Evolutionary conservation across 2,329 filamentous ascomycete genomes (phyloP).

Genomic region (Myriosclerotinia curreyana): DNA sequence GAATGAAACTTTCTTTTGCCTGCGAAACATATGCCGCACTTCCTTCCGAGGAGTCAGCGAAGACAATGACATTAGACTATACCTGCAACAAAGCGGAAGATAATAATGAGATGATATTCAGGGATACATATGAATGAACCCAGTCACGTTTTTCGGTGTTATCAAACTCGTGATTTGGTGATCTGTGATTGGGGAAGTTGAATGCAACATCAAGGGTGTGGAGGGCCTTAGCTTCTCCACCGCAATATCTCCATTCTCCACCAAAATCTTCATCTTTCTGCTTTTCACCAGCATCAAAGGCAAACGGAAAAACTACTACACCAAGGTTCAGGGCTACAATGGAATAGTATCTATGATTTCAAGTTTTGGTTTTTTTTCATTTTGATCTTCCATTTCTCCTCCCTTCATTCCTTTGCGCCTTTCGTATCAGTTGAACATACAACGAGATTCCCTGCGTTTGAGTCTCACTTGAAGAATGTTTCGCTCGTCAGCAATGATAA

Average conservation of each 20-base stretch:
- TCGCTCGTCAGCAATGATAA: not conserved
- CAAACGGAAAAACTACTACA: constrained; percentile 3
- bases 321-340: not conserved
- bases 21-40: not conserved
- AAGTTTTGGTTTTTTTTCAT: not conserved
- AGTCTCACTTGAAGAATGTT: not conserved
- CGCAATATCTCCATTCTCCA: constrained; percentile 12
- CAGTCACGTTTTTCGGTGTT: constrained; percentile 10
- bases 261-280: constrained; percentile 8
- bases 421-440: not conserved
- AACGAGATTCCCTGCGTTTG: not conserved
- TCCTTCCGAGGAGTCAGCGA: not conserved
- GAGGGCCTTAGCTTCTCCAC: constrained; percentile 8
- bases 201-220: constrained; percentile 13
- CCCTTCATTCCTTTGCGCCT: not conserved
- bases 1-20: not conserved
- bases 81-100: not conserved
- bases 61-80: not conserved
- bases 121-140: not conserved
- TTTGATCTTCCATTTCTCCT: not conserved
- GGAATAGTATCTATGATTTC: not conserved
- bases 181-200: constrained; percentile 15
- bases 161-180: constrained; percentile 3
- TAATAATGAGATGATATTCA: constrained; percentile 2
- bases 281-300: constrained; percentile 4